These are phyloP conservation scores for Talaromyces sp. DNA, from an alignment of 2,329 filamentous ascomycete genomes.

Conservation along the genomic window DNA sequence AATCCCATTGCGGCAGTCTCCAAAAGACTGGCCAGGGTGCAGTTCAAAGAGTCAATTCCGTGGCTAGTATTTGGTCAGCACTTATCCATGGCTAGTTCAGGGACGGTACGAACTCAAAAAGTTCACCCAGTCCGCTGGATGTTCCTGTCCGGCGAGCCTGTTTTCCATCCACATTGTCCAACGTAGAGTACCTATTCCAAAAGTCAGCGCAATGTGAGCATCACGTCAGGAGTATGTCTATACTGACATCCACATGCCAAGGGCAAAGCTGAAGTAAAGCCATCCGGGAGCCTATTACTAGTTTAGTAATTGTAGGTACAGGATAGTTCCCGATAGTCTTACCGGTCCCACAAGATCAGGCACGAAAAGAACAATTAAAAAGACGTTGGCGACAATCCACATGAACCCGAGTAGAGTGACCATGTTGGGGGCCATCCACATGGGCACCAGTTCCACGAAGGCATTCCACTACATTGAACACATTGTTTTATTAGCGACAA, in stretches of 20 bases:
- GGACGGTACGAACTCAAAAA: constrained; percentile 72
- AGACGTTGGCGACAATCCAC: constrained; percentile 87
- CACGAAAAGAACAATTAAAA: constrained; percentile 73
- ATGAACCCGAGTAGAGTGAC: constrained; percentile 93
- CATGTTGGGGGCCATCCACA: constrained; percentile 98
- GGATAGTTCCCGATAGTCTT: constrained; percentile 27
- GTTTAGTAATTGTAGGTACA: constrained; percentile 9
- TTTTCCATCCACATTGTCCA: constrained; percentile 99
- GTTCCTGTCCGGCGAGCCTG: constrained; percentile 93
- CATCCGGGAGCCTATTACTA: constrained; percentile 73
- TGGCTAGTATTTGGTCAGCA: constrained; percentile 57
- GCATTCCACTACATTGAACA: constrained; percentile 85
- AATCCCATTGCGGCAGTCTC: constrained; percentile 93
- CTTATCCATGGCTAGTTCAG: constrained; percentile 9
- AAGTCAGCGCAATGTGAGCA: constrained; percentile 17
- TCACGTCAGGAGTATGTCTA: neutral
- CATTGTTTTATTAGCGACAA: neutral
- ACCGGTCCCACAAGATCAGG: constrained; percentile 90
- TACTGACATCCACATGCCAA: constrained; percentile 87
- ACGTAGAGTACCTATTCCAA: constrained; percentile 74
- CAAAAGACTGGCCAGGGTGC: constrained; percentile 85
- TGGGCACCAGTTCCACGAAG: constrained; percentile 83
- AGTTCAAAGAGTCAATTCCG: constrained; percentile 97
- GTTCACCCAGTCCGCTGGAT: constrained; percentile 89
- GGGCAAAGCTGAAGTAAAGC: constrained; percentile 94